A percentile compares a stretch with the other conserved stretches of the same genome.
Evolutionary conservation across 129 eudicot species (phyloP).

Genomic region (Glebionis coronaria): DNA sequence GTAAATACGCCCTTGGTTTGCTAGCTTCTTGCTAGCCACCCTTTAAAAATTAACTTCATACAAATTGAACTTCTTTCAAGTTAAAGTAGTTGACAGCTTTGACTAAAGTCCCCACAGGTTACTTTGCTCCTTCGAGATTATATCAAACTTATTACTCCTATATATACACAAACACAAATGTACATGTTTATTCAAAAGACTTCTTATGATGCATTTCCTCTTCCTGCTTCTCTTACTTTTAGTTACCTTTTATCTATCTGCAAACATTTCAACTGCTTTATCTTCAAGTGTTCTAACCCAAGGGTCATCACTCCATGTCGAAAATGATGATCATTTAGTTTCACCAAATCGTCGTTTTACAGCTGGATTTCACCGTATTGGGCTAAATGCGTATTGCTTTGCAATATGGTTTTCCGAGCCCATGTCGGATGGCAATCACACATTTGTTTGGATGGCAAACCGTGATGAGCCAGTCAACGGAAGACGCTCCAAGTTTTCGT

Average conservation of each 20-base stretch:
- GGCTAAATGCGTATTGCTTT: slow-evolving; percentile 39
- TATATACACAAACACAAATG: too few species aligned
- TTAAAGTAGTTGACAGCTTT: too few species aligned
- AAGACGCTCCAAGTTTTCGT: slow-evolving; percentile 23
- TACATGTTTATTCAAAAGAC: too few species aligned
- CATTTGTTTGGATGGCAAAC: slow-evolving; percentile 43
- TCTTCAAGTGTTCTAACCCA: slow-evolving; percentile 2
- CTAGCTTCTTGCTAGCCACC: too few species aligned
- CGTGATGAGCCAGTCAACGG: slow-evolving; percentile 42
- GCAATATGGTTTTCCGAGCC: slow-evolving; percentile 39
- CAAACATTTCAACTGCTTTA: not conserved
- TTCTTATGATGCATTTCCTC: too few species aligned
- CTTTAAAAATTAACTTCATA: too few species aligned
- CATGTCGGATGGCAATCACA: slow-evolving; percentile 1
- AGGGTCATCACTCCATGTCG: slow-evolving; percentile 35
- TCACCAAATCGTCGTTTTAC: slow-evolving; percentile 39
- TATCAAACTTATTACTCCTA: too few species aligned
- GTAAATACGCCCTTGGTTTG: too few species aligned
- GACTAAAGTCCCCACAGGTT: too few species aligned
- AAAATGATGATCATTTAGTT: slow-evolving; percentile 19
- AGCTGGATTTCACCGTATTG: slow-evolving; percentile 39
- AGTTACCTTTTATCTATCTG: not conserved
- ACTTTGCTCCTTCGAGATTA: too few species aligned
- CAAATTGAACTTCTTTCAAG: too few species aligned
- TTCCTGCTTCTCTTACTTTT: not conserved